Conservation (phyloP, 208 protist genomes). For the Wallacemonas rigidus region DNA sequence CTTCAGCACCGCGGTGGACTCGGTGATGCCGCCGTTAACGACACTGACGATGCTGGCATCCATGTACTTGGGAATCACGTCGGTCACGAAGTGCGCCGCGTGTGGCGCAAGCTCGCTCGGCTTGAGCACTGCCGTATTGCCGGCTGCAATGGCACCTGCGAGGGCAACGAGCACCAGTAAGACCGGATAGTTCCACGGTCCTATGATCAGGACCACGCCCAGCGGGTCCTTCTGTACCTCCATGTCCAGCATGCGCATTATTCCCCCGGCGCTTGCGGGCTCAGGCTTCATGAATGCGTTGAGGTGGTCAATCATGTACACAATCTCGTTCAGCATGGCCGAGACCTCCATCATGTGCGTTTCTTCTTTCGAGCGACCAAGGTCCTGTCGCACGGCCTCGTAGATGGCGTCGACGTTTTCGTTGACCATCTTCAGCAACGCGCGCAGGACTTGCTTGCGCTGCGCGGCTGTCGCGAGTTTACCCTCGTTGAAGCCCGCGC, state of each 20-base stretch:
- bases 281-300: constrained; percentile 37
- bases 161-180: constrained; percentile 69
- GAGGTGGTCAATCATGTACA: constrained; percentile 41
- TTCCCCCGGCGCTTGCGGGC: constrained; percentile 25
- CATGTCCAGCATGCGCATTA: constrained; percentile 27
- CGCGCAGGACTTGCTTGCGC: constrained; percentile 43
- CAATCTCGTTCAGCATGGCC: constrained; percentile 25
- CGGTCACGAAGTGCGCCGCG: constrained; percentile 46
- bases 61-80: constrained; percentile 76
- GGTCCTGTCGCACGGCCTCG: constrained; percentile 46
- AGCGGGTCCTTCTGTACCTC: constrained; percentile 64
- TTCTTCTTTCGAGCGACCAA: constrained; percentile 28
- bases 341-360: constrained; percentile 35
- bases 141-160: constrained; percentile 83
- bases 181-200: constrained; percentile 94
- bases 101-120: constrained; percentile 68
- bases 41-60: constrained; percentile 43
- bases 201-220: constrained; percentile 90
- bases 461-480: constrained; percentile 21
- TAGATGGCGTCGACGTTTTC: constrained; percentile 60
- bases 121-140: constrained; percentile 92
- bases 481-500: constrained; percentile 16
- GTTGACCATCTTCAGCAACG: constrained; percentile 54
- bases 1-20: constrained; percentile 72
- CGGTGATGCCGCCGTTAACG: constrained; percentile 61